Percentiles rank a stretch among this genome's conserved stretches.
Conservation (phyloP, 805 yeast genomes). For the Sungouiella thailandica region DNA sequence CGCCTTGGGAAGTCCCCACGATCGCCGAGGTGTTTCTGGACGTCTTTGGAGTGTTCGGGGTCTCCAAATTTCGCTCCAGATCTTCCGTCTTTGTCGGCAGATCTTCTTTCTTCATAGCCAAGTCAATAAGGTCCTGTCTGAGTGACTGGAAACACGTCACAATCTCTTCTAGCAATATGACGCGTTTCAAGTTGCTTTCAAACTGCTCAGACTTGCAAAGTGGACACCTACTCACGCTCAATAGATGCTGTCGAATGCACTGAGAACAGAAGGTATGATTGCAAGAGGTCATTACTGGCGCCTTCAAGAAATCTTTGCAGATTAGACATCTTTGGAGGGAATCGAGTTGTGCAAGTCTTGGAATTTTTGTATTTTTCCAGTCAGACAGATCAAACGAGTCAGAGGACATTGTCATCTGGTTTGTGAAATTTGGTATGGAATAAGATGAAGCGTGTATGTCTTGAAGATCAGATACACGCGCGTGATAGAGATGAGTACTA, state of each 20-base stretch:
- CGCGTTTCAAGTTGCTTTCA: constrained; percentile 65
- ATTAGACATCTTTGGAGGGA: constrained; percentile 75
- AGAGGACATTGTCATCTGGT: background rate
- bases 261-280: constrained; percentile 86
- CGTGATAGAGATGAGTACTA: too few relatives aligned
- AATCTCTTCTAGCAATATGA: constrained; percentile 66
- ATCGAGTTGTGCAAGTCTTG: constrained; percentile 58
- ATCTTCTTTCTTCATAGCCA: constrained; percentile 1
- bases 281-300: constrained; percentile 82
- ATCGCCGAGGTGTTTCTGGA: constrained; percentile 5
- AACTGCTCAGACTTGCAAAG: constrained; percentile 66
- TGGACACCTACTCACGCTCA: constrained; percentile 65
- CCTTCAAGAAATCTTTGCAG: constrained; percentile 74
- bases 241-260: constrained; percentile 71
- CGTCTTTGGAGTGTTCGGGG: background rate
- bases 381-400: constrained; percentile 59
- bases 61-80: background rate
- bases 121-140: constrained; percentile 10
- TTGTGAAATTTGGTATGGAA: too few relatives aligned
- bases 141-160: constrained; percentile 43
- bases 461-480: too few relatives aligned
- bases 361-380: constrained; percentile 53
- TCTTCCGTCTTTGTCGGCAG: background rate
- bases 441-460: too few relatives aligned
- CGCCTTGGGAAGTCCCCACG: constrained; percentile 14